Evolutionary conservation across 2,329 filamentous ascomycete genomes (phyloP), one percentile per base, ranked within the genome.

Genomic region (Lachnellula willkommii): DNA sequence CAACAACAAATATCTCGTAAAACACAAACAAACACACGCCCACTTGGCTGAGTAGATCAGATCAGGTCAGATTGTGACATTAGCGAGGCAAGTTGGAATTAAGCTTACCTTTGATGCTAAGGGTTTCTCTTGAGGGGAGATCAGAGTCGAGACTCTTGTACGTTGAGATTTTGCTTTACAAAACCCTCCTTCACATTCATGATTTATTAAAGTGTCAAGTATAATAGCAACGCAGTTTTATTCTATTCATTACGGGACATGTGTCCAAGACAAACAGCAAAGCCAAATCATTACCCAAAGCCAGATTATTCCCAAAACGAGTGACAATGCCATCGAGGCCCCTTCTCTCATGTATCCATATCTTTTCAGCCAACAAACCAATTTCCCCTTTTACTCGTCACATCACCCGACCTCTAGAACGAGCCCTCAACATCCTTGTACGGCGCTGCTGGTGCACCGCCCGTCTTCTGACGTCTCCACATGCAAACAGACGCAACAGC

Each of bases 401-500:
- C 20, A 43, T 22, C 22, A 22, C 12, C 24, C 4, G 37, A 15
- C 9, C 14, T 42, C 35, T 26, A 35, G 14, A 40, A 22, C 26
- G 45, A 59, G 32, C 53, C 55, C 55, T 63, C 63, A 36, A 64
- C 26, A 58, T 68, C 64, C 59, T 66, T 66, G 11, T 35, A 26
- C 1, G 53, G 39, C 4, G 56, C 47, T 12, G 15, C 17, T 36
- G 24, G 22, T 2, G 24, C 42, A 45, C 42, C 42, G 22, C 49
- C 43, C 51, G 53, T 47, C 57, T 58, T 64, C 32, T 61, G 46
- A 39, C 59, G 58, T 53, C 60, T 66, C 82, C 84, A 88, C 40
- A 90, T 74, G 63, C 83, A 82, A 54, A 76, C 71, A 32, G 77
- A 79, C 47, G 81, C 77, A 50, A 86, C 71, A 47, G 77, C 74